Evolutionary conservation across 805 yeast genomes (phyloP).

Genomic region (Barnettozyma vustinii): DNA sequence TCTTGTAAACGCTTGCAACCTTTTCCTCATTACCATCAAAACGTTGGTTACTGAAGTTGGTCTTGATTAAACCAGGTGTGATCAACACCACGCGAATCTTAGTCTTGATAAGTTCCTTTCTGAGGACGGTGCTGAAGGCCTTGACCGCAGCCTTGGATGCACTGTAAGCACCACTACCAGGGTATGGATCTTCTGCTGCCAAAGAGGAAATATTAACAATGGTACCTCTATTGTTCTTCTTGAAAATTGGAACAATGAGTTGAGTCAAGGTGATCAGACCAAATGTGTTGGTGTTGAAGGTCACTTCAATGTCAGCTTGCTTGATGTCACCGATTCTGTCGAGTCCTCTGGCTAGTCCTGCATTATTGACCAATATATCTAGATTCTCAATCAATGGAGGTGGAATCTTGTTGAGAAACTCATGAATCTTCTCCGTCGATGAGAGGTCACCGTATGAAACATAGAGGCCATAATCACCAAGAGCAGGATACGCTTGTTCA

Average conservation of each 20-base stretch:
- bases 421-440: conserved; percentile 42
- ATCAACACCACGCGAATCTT: conserved; percentile 56
- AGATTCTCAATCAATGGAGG: conserved; percentile 52
- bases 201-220: conserved; percentile 68
- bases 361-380: conserved; percentile 64
- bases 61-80: conserved; percentile 64
- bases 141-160: conserved; percentile 70
- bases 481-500: conserved; percentile 37
- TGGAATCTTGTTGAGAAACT: conserved; percentile 42
- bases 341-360: conserved; percentile 73
- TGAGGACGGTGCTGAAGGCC: conserved; percentile 60
- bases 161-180: conserved; percentile 62
- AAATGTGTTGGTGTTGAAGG: conserved; percentile 82
- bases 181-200: conserved; percentile 70
- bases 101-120: conserved; percentile 69
- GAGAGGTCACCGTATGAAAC: conserved; percentile 52
- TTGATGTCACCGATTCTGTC: conserved; percentile 69
- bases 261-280: conserved; percentile 83
- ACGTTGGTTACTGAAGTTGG: conserved; percentile 55
- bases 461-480: conserved; percentile 31
- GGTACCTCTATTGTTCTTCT: conserved; percentile 61
- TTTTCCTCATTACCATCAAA: conserved; percentile 47
- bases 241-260: conserved; percentile 60
- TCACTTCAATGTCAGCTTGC: conserved; percentile 55
- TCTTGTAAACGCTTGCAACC: conserved; percentile 52